These are phyloP conservation scores for Rutstroemia sydowiana DNA, from an alignment of 2,329 filamentous ascomycete genomes.

Conservation along the genomic window DNA sequence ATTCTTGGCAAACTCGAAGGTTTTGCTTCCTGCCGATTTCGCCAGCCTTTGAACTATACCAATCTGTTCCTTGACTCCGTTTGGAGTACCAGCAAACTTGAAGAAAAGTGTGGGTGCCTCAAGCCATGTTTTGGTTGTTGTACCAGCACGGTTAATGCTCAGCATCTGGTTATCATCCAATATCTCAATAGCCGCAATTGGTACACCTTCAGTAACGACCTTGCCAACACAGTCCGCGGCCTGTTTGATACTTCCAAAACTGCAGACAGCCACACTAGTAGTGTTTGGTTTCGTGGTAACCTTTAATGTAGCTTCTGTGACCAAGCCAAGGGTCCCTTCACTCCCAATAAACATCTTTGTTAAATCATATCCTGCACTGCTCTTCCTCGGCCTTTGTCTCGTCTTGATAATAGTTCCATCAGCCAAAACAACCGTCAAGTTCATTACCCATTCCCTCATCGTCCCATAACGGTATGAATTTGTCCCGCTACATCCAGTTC, in stretches of 20 bases:
- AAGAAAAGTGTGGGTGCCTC: constrained; percentile 75
- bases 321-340: constrained; percentile 84
- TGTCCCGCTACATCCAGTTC: constrained; percentile 67
- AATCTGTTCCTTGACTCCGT: constrained; percentile 72
- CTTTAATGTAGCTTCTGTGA: constrained; percentile 86
- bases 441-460: constrained; percentile 90
- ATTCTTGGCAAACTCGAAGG: constrained; percentile 70
- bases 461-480: constrained; percentile 91
- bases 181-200: constrained; percentile 86
- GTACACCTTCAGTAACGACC: constrained; percentile 74
- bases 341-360: constrained; percentile 85
- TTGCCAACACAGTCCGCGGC: constrained; percentile 60
- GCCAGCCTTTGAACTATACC: constrained; percentile 57
- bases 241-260: constrained; percentile 42
- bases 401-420: constrained; percentile 90
- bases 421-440: constrained; percentile 78
- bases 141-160: constrained; percentile 58
- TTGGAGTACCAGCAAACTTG: constrained; percentile 69
- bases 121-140: constrained; percentile 59
- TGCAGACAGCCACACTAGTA: constrained; percentile 71
- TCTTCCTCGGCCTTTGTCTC: constrained; percentile 79
- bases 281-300: constrained; percentile 73
- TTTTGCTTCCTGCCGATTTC: constrained; percentile 51
- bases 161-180: constrained; percentile 86
- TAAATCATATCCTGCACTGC: constrained; percentile 84